These are phyloP conservation scores for Prosopis cineraria DNA, from an alignment of 306 rosid species.

Conservation along the genomic window DNA sequence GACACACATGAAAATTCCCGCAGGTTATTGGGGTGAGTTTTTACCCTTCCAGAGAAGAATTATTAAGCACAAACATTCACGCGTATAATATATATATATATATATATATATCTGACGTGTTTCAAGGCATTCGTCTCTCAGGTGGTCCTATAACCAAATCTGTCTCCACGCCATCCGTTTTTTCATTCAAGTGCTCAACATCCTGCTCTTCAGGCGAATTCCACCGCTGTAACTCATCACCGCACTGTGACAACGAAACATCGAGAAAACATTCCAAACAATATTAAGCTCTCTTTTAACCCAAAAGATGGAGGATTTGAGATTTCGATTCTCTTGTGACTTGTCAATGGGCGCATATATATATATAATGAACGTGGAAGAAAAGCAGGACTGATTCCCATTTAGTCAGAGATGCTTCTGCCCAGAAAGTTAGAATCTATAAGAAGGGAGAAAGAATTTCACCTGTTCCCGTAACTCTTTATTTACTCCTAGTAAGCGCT, in stretches of 20 bases:
- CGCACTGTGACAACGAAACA: constrained; percentile 36
- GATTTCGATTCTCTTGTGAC: not conserved
- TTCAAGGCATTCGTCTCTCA: constrained; percentile 33
- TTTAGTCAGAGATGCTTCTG: constrained; percentile 1
- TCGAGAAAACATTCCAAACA: not conserved
- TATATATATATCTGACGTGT: not conserved
- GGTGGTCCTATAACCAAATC: constrained; percentile 82
- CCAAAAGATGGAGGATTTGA: not conserved
- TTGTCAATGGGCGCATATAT: not conserved
- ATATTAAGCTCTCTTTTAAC: not conserved
- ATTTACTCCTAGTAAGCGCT: constrained; percentile 56
- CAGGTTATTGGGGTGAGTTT: not conserved
- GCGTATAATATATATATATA: not conserved
- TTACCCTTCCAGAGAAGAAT: not conserved
- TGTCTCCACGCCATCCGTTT: constrained; percentile 65
- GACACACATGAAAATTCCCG: not conserved
- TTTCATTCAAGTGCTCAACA: not conserved
- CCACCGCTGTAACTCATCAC: constrained; percentile 9
- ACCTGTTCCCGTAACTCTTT: constrained; percentile 56
- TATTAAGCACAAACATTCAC: not conserved
- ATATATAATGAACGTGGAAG: not conserved
- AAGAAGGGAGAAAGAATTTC: not conserved
- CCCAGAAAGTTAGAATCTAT: not conserved
- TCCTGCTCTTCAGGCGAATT: constrained; percentile 19
- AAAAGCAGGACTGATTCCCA: not conserved